Conservation (phyloP, 768 basidiomycete genomes). For the Lenzites betulinus region DNA sequence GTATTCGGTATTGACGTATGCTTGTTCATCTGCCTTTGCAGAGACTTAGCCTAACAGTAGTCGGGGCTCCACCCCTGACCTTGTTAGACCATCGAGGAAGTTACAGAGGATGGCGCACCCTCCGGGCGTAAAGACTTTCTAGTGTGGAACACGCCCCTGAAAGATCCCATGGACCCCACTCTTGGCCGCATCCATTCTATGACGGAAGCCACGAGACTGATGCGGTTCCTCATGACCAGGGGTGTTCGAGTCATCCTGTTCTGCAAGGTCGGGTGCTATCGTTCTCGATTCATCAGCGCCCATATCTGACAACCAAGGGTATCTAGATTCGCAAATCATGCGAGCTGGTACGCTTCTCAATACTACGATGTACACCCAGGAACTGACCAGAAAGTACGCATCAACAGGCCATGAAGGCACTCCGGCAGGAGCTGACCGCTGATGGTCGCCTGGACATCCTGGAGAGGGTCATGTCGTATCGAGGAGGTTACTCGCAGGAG, state of each 20-base stretch:
- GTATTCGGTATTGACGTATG: conserved; percentile 65
- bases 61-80: too few species aligned
- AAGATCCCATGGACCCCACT: conserved; percentile 54
- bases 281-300: not conserved
- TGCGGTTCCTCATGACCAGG: conserved; percentile 79
- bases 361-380: too few species aligned
- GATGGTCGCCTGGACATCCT: conserved; percentile 79
- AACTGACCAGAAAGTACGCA: not conserved
- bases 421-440: conserved; percentile 68
- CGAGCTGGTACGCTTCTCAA: conserved; percentile 58
- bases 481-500: conserved; percentile 81
- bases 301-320: not conserved
- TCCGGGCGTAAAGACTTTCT: conserved; percentile 79
- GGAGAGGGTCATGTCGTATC: conserved; percentile 75
- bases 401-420: conserved; percentile 72
- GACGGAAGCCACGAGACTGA: conserved; percentile 67
- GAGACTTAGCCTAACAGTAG: too few species aligned
- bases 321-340: conserved; percentile 75
- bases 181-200: conserved; percentile 61
- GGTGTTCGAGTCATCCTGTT: conserved; percentile 87
- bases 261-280: conserved; percentile 59
- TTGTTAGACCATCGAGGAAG: conserved; percentile 55
- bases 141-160: conserved; percentile 70
- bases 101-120: conserved; percentile 83
- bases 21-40: not conserved